phyloP scores from a whole-genome alignment of 345 rosid genomes.

The Zanthoxylum bungeanum region DNA sequence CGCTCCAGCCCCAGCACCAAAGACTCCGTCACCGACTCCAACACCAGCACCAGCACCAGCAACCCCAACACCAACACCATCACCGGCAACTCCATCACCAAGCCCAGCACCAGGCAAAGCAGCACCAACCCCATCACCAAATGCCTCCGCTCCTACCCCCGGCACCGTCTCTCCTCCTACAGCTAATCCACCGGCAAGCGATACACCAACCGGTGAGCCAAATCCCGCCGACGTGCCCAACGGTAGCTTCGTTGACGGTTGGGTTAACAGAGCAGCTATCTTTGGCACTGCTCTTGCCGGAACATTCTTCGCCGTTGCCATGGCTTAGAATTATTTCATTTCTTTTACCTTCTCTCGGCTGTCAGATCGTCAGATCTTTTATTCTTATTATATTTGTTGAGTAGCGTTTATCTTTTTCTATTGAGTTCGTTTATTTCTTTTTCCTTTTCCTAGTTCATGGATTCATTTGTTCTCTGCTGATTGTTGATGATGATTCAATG shows the following conservation, averaged over 20 bases:
- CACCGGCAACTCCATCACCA: conserved; percentile 9
- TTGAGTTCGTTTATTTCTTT: neutral
- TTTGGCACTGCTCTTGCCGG: conserved; percentile 47
- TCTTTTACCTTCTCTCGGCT: conserved; percentile 11
- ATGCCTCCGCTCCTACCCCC: neutral
- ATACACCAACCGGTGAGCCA: too few relatives aligned
- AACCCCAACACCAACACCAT: conserved; percentile 14
- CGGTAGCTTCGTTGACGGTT: conserved; percentile 37
- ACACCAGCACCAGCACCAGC: conserved; percentile 20
- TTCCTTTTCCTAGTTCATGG: neutral
- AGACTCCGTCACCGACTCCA: conserved; percentile 6
- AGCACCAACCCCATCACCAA: conserved; percentile 41
- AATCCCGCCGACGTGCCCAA: conserved; percentile 22
- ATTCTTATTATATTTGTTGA: conserved; percentile 9
- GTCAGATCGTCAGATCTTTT: conserved; percentile 25
- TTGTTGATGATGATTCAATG: neutral
- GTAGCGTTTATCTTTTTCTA: conserved; percentile 7
- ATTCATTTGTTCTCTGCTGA: conserved; percentile 21
- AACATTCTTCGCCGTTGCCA: conserved; percentile 46
- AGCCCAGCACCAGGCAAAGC: conserved; percentile 22
- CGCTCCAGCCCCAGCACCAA: conserved; percentile 7
- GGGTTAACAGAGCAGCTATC: conserved; percentile 24
- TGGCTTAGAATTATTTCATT: conserved; percentile 38
- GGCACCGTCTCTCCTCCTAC: too few relatives aligned
- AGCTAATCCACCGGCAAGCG: conserved; percentile 16